Evolutionary conservation across 1,284 basidiomycete genomes (phyloP).

Genomic region (Rhodotorula sp.): DNA sequence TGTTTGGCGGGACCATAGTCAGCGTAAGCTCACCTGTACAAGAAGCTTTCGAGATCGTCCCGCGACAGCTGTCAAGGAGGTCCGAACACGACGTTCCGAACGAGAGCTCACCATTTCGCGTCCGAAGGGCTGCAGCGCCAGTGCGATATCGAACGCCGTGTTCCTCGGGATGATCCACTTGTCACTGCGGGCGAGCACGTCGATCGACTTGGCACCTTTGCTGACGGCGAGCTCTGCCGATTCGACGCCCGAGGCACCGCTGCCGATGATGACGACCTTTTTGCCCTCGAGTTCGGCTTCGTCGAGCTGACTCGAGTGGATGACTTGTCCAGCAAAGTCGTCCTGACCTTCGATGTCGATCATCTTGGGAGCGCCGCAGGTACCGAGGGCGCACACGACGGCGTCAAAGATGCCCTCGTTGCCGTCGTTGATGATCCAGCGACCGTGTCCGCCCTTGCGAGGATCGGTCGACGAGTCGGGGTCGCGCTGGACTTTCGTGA

Average conservation of each 20-base stretch:
- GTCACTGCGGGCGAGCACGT: conserved; percentile 56
- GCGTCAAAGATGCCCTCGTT: conserved; percentile 56
- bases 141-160: conserved; percentile 58
- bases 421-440: conserved; percentile 58
- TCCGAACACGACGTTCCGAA: background rate
- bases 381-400: conserved; percentile 54
- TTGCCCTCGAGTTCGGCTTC: conserved; percentile 54
- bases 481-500: conserved; percentile 44
- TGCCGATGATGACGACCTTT: conserved; percentile 59
- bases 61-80: background rate
- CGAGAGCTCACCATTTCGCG: conserved; percentile 52
- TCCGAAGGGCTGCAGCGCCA: conserved; percentile 62
- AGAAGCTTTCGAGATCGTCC: background rate
- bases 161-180: conserved; percentile 58
- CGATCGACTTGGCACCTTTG: conserved; percentile 54
- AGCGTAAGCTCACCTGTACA: background rate
- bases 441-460: conserved; percentile 50
- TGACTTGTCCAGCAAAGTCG: conserved; percentile 55
- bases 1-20: background rate
- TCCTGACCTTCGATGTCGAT: conserved; percentile 57
- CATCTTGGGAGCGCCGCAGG: conserved; percentile 60
- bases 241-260: conserved; percentile 63
- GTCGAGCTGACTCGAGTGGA: conserved; percentile 62
- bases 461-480: conserved; percentile 47
- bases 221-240: conserved; percentile 59